Evolutionary conservation across 257 asterid genomes (phyloP), one percentile per base, ranked within the genome.

Genomic region (Orobanche coerulescens): DNA sequence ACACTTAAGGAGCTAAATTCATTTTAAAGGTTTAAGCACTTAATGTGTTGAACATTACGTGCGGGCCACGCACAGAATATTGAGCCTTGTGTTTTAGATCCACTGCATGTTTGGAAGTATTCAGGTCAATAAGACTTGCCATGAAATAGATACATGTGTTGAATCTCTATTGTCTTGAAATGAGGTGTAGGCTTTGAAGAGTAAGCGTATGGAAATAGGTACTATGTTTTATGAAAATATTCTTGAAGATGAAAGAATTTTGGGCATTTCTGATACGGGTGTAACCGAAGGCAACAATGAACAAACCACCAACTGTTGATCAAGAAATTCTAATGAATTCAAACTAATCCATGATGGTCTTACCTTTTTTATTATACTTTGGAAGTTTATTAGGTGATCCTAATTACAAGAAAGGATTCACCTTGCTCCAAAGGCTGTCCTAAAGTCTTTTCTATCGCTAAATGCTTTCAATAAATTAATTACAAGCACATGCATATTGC

Each of bases 21-120:
- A 53, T 59, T 55, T 52, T 63, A 28, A 62, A 57, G 64, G 57
- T 59, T 20, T 61, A 26, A 44, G 60, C 28, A 61, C 40, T 69
- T 60, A 52, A 57, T 54, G 14, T 28, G 58, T 64, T 34, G 20
- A 58, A 58, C 58, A 50, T 43, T 26, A 4, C 39, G 48, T 30
- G 64, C 48, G 34, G 36, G 34, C 14, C 53, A 13, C n/a, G 5
- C 6, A 24, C 22, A 2, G 13, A 25, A 42, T 26, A n/a, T 40
- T n/a, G 43, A 39, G 5, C 5, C n/a, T 16, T 62, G 23, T 58
- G 23, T 10, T 48, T n/a, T 26, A 58, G 28, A 26, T 26, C 26
- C 25, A 0, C 37, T 4, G 20, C 47, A 14, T 64, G 48, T 7
- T 31, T 54, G 28, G 18, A 16, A n/a, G 20, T n/a, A 42, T 19